Evolutionary conservation across 306 rosid species (phyloP).

Genomic region (Ceratonia siliqua): DNA sequence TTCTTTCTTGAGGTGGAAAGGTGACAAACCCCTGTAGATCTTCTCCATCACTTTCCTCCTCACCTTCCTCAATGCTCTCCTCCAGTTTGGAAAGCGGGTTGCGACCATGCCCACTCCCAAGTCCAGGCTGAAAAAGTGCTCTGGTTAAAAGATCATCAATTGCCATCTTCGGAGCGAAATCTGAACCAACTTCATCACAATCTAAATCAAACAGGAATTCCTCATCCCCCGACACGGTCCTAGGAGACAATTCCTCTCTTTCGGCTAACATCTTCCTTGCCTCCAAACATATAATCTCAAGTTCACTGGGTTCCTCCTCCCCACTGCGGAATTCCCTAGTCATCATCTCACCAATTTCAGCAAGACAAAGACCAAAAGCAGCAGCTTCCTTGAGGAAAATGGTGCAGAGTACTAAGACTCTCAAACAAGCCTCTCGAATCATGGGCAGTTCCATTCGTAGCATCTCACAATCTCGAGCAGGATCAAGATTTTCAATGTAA

Average conservation of each 20-base stretch:
- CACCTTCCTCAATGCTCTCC: constrained; percentile 83
- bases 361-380: constrained; percentile 74
- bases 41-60: constrained; percentile 58
- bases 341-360: constrained; percentile 99
- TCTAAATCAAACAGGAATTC: constrained; percentile 75
- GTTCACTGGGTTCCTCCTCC: constrained; percentile 97
- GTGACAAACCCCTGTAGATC: constrained; percentile 38
- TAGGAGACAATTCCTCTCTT: constrained; percentile 66
- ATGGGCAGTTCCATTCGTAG: constrained; percentile 79
- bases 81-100: constrained; percentile 70
- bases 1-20: constrained; percentile 36
- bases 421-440: constrained; percentile 93
- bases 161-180: constrained; percentile 33
- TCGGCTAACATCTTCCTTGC: constrained; percentile 70
- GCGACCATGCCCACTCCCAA: constrained; percentile 53
- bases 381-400: constrained; percentile 89
- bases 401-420: constrained; percentile 91
- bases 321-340: constrained; percentile 80
- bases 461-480: constrained; percentile 69
- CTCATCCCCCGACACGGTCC: constrained; percentile 49
- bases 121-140: constrained; percentile 48
- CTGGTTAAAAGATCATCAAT: constrained; percentile 46
- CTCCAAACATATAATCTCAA: constrained; percentile 88
- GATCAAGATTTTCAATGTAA: constrained; percentile 66
- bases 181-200: constrained; percentile 57